Evolutionary conservation across 1,284 basidiomycete genomes (phyloP), one percentile per base, ranked within the genome.

Genomic region (Heterobasidion occidentale): DNA sequence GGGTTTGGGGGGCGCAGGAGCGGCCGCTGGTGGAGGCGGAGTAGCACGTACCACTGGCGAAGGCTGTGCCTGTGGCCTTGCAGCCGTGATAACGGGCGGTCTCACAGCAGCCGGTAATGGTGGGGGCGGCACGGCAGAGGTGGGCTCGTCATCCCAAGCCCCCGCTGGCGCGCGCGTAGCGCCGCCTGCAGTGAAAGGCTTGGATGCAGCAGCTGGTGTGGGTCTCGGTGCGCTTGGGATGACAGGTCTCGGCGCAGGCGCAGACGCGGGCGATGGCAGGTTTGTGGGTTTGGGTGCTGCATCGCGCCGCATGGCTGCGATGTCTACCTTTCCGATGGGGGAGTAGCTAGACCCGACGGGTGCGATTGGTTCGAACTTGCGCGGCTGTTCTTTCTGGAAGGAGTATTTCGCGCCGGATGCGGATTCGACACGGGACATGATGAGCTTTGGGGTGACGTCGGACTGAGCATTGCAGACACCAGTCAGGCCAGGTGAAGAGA

Each of bases 361-460:
- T 0, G 85, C 75, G 60, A 90, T 88, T 15, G 86, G 84, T 62
- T 88, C 87, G 55, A 73, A 77, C 66, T 78, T 81, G 59, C 83
- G 80, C 0, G 85, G 65, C 35, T 73, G 68, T 62, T 90, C 86
- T 55, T 85, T 85, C 63, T 92, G 88, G 6, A 80, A 75, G 9
- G 88, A 86, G 71, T 98, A 99, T 68, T 87, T 95, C 0, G 93
- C 85, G n/a, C 96, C 96, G 6, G 91, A 94, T 12, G 94, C 90
- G 44, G 92, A 90, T 71, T 90, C 88, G 27, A 99, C 87, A 50
- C 90, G 85, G 58, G 87, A 85, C 83, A 94, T 90, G 69, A 98
- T 92, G 51, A 88, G 69, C 0, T 77, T 73, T 0, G 92, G 88
- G 0, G 83, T 74, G 17, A 98, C 90, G 70, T 98, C 94, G 57